A percentile compares a stretch with the other conserved stretches of the same genome.
phyloP scores from a whole-genome alignment of 768 basidiomycete species.

The Boletus pseudo-olivaceus region DNA sequence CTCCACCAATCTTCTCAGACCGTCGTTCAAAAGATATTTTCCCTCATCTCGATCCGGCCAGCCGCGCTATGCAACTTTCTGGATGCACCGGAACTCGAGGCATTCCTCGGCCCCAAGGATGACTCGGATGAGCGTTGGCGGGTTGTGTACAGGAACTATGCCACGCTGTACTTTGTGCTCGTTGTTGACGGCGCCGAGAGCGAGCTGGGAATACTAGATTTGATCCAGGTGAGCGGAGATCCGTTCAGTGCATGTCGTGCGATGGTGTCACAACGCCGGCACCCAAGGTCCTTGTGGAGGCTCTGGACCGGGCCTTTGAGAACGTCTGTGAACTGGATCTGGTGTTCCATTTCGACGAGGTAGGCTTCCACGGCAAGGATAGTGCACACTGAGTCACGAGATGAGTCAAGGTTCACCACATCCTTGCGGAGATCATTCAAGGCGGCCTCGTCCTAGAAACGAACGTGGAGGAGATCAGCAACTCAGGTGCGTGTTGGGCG shows the following conservation, averaged over 20 bases:
- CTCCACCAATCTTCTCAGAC: slow-evolving; percentile 57
- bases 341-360: slow-evolving; percentile 99
- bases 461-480: slow-evolving; percentile 81
- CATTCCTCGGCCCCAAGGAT: slow-evolving; percentile 54
- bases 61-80: slow-evolving; percentile 91
- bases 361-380: slow-evolving; percentile 30
- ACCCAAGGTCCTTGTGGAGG: slow-evolving; percentile 87
- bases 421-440: slow-evolving; percentile 94
- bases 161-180: slow-evolving; percentile 95
- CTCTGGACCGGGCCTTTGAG: slow-evolving; percentile 92
- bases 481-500: slow-evolving; percentile 47
- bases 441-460: slow-evolving; percentile 96
- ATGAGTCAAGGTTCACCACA: slow-evolving; percentile 70
- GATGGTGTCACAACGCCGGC: background rate
- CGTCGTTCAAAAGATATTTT: slow-evolving; percentile 86
- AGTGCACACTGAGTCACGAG: slow-evolving; percentile 1
- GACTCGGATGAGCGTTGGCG: slow-evolving; percentile 64
- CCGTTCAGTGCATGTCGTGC: background rate
- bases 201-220: slow-evolving; percentile 91
- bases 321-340: slow-evolving; percentile 98
- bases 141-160: slow-evolving; percentile 94
- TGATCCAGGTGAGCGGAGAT: slow-evolving; percentile 76
- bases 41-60: slow-evolving; percentile 78
- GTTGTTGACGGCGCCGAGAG: slow-evolving; percentile 96
- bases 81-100: slow-evolving; percentile 84